Evolutionary conservation across 2,329 filamentous ascomycete species (phyloP).

Genomic region (Dactylellina drechsleri): DNA sequence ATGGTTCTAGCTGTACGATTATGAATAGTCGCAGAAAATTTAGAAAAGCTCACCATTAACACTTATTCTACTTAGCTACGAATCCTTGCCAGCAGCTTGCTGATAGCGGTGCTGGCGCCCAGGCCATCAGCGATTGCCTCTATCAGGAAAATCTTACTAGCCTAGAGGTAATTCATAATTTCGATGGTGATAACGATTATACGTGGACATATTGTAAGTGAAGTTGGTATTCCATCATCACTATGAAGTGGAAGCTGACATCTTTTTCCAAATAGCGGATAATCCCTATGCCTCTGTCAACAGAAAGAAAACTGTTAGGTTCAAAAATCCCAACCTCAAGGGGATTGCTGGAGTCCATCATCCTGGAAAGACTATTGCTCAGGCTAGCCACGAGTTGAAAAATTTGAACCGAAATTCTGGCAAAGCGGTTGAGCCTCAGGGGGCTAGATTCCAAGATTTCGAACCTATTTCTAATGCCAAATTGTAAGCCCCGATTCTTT

Average conservation of each 20-base stretch:
- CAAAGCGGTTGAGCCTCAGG: too few species aligned
- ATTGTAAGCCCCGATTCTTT: too few species aligned
- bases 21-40: background rate
- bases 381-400: background rate
- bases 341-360: background rate
- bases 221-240: too few species aligned
- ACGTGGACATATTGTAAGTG: too few species aligned
- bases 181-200: slow-evolving; percentile 16
- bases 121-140: slow-evolving; percentile 24
- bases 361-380: background rate
- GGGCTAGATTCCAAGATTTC: too few species aligned
- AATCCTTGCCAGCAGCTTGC: slow-evolving; percentile 33
- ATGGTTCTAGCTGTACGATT: slow-evolving; percentile 3
- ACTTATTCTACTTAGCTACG: slow-evolving; percentile 16
- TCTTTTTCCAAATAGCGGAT: slow-evolving; percentile 3
- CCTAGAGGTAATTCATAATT: slow-evolving; percentile 30
- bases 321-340: background rate
- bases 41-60: too few species aligned
- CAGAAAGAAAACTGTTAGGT: background rate
- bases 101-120: slow-evolving; percentile 20
- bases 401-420: background rate
- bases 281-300: slow-evolving; percentile 8
- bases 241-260: background rate
- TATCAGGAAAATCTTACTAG: slow-evolving; percentile 23
- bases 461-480: too few species aligned